Evolutionary conservation across 2,329 filamentous ascomycete species (phyloP).

Genomic region (Pestalotiopsis sp.): DNA sequence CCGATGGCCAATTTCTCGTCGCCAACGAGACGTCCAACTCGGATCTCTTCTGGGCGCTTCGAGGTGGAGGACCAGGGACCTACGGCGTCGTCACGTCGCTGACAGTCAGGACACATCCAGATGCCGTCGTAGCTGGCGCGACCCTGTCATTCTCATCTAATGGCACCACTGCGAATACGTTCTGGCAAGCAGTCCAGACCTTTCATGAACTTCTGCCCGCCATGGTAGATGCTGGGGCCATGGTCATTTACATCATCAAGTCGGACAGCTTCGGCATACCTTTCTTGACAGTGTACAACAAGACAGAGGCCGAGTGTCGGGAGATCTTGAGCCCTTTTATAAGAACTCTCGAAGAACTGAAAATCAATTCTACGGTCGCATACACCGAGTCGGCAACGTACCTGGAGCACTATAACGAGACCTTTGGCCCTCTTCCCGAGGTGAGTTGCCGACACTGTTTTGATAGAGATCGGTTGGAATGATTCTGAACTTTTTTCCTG

Average conservation of each 20-base stretch:
- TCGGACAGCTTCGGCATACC: constrained; percentile 19
- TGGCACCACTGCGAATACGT: neutral
- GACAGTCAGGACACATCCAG: constrained; percentile 22
- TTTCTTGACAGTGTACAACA: constrained; percentile 26
- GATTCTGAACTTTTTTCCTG: constrained; percentile 19
- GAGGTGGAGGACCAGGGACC: constrained; percentile 50
- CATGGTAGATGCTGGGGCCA: constrained; percentile 23
- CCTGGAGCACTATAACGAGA: neutral
- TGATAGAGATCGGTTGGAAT: too few relatives aligned
- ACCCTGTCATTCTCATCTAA: constrained; percentile 17
- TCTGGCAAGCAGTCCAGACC: neutral
- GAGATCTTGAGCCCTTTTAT: neutral
- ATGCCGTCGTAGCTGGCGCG: constrained; percentile 20
- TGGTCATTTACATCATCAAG: constrained; percentile 22
- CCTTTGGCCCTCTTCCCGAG: neutral
- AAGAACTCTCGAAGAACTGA: neutral
- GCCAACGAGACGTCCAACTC: constrained; percentile 42
- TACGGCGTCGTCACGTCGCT: constrained; percentile 45
- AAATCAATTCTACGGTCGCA: neutral
- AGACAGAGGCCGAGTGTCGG: constrained; percentile 28
- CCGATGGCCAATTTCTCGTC: constrained; percentile 27
- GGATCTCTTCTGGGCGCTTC: constrained; percentile 57
- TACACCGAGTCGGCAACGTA: neutral
- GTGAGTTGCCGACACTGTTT: too few relatives aligned
- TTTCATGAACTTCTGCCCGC: constrained; percentile 23